phyloP scores from a whole-genome alignment of 805 yeast species.

The Ogataea methanolica region DNA sequence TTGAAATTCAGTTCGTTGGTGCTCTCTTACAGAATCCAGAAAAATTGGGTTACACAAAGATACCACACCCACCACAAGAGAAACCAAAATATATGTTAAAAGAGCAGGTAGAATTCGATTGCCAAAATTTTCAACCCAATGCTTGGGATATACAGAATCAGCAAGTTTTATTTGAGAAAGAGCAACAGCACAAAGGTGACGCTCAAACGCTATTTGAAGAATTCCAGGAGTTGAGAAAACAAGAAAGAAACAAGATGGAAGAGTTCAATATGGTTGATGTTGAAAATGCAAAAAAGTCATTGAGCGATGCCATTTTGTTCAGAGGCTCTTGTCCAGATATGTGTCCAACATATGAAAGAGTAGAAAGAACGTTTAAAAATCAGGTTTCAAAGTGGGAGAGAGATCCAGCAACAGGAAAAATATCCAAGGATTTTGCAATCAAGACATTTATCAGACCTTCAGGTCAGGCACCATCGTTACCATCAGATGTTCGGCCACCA shows the following conservation, averaged over 20 bases:
- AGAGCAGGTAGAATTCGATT: constrained; percentile 33
- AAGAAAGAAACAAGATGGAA: constrained; percentile 78
- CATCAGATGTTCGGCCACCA: constrained; percentile 97
- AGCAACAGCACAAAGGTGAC: constrained; percentile 42
- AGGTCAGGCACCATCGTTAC: constrained; percentile 96
- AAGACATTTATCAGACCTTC: constrained; percentile 97
- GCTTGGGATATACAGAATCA: constrained; percentile 81
- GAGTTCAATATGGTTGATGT: constrained; percentile 77
- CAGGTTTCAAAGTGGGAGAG: constrained; percentile 78
- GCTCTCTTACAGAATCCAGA: constrained; percentile 26
- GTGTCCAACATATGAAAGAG: constrained; percentile 94
- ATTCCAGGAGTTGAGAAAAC: constrained; percentile 66
- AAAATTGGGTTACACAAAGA: constrained; percentile 23
- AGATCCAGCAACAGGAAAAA: constrained; percentile 54
- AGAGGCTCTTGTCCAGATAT: constrained; percentile 86
- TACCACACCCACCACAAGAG: constrained; percentile 13
- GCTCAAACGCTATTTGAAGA: constrained; percentile 70
- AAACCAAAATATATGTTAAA: constrained; percentile 29
- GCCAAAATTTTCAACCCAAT: constrained; percentile 30
- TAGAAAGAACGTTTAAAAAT: constrained; percentile 80
- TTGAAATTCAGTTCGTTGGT: constrained; percentile 28
- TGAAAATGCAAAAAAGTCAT: constrained; percentile 73
- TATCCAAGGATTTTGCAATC: constrained; percentile 60
- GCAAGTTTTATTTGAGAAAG: constrained; percentile 49
- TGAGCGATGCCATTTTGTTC: constrained; percentile 85